Evolutionary conservation across 306 rosid genomes (phyloP), one percentile per base, ranked within the genome.

Genomic region (Begonia masoniana): DNA sequence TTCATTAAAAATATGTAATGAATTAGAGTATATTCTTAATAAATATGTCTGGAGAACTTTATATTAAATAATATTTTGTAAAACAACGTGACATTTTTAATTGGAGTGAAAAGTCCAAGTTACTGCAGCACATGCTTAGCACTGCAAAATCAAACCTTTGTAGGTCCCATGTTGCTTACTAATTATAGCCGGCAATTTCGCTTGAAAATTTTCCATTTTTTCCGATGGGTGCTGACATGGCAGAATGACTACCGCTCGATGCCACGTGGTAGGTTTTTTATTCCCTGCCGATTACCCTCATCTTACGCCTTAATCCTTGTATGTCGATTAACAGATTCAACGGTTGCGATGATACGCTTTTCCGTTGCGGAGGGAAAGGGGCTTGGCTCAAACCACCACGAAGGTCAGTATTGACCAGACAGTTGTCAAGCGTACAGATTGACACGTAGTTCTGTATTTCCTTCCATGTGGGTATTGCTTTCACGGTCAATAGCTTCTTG

Each of bases 41-140:
- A 23, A 57, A 50, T 51, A 49, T 51, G 47, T 43, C 13, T 58
- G 23, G 52, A 58, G 62, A 41, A 50, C 35, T 41, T 21, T 3
- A 42, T 12, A 17, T 45, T 45, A 45, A 11, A 12, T 45, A 23
- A 21, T 41, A 42, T 43, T n/a, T 57, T 45, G 19, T 45, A 4
- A 45, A 11, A 45, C 9, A 59, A 59, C 2, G 35, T 49, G 5
- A 36, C 10, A 45, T 45, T 12, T 49, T 60, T 31, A 39, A 60
- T 60, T 50, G 48, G 47, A 52, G 55, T 43, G 13, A 50, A 60
- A 60, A 16, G 41, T 50, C 56, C 36, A 49, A 26, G 55, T 60
- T 55, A 50, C 64, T 49, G 21, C 49, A 53, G 56, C 64, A 60
- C 64, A 60, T 60, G 64, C 64, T 60, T 60, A 47, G 62, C 62